Conservation (phyloP, 2,329 filamentous ascomycete genomes). For the Phoma sp. region DNA sequence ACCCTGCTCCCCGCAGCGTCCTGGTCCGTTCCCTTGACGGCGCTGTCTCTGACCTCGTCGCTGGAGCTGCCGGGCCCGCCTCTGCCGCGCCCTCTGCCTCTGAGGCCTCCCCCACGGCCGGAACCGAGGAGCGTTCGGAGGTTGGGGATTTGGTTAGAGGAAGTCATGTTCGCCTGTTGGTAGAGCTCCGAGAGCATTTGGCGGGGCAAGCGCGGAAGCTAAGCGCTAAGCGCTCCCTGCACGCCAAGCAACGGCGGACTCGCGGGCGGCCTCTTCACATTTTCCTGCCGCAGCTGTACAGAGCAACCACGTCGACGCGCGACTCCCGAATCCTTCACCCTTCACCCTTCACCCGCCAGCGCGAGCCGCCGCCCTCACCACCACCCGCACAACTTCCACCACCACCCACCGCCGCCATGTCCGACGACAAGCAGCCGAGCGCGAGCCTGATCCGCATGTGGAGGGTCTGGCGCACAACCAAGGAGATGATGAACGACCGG, state of each 20-base stretch:
- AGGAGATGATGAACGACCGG: conserved; percentile 92
- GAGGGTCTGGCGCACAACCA: conserved; percentile 91
- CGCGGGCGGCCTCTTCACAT: conserved; percentile 26
- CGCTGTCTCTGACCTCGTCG: conserved; percentile 65
- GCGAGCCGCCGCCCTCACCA: conserved; percentile 6
- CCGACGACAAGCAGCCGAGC: conserved; percentile 31
- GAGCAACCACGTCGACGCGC: conserved; percentile 1
- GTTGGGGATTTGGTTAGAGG: conserved; percentile 75
- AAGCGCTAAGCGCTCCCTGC: conserved; percentile 13
- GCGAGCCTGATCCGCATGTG: conserved; percentile 69
- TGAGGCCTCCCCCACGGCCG: conserved; percentile 54
- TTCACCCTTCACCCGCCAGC: conserved; percentile 12
- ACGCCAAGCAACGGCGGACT: conserved; percentile 16
- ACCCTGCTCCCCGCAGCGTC: conserved; percentile 89
- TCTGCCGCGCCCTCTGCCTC: conserved; percentile 56
- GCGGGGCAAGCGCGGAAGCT: conserved; percentile 37
- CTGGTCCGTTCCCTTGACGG: conserved; percentile 87
- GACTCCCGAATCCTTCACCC: conserved; percentile 1
- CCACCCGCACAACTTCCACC: too few species aligned
- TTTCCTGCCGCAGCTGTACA: conserved; percentile 27
- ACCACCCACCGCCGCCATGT: conserved; percentile 27
- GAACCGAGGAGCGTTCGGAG: conserved; percentile 66
- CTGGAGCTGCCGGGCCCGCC: conserved; percentile 28
- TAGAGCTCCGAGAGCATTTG: conserved; percentile 26
- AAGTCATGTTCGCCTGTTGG: conserved; percentile 63